These are phyloP conservation scores for Mucor piriformis DNA, from an alignment of 371 early-diverging fungal species.

Conservation along the genomic window DNA sequence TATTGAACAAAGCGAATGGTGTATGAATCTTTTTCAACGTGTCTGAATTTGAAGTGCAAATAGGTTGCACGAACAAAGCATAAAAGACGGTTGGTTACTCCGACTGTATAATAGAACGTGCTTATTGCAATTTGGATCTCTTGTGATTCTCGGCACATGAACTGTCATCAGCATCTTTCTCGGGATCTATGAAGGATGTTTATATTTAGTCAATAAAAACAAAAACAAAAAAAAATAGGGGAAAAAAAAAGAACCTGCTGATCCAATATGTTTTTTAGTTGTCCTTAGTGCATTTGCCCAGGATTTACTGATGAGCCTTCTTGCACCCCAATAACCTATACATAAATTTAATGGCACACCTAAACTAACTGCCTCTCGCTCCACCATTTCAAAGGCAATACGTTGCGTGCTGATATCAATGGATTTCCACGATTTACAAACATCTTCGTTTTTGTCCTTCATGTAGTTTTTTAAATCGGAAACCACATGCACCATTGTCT, in stretches of 20 bases:
- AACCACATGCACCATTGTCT: slow-evolving; percentile 26
- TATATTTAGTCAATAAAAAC: not conserved
- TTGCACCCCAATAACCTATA: slow-evolving; percentile 27
- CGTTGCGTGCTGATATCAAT: slow-evolving; percentile 21
- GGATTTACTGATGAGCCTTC: slow-evolving; percentile 21
- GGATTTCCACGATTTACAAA: slow-evolving; percentile 19
- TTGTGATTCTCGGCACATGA: too few species aligned
- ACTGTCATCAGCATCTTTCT: too few species aligned
- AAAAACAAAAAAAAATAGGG: not conserved
- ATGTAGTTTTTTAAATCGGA: slow-evolving; percentile 22
- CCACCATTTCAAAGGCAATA: slow-evolving; percentile 26
- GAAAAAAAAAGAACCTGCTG: not conserved
- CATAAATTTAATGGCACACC: slow-evolving; percentile 24
- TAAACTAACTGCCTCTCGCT: slow-evolving; percentile 16
- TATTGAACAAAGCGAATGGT: too few species aligned
- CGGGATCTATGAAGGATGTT: too few species aligned
- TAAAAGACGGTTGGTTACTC: too few species aligned
- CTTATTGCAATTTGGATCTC: too few species aligned
- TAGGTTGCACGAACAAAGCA: too few species aligned
- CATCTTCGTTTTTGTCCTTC: slow-evolving; percentile 9
- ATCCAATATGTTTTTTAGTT: slow-evolving; percentile 13
- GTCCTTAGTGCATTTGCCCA: slow-evolving; percentile 28
- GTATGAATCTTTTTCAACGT: too few species aligned
- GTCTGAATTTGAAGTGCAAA: too few species aligned
- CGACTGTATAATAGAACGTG: too few species aligned